Evolutionary conservation across 805 yeast species (phyloP).

Genomic region (Isabelozyma heimii): DNA sequence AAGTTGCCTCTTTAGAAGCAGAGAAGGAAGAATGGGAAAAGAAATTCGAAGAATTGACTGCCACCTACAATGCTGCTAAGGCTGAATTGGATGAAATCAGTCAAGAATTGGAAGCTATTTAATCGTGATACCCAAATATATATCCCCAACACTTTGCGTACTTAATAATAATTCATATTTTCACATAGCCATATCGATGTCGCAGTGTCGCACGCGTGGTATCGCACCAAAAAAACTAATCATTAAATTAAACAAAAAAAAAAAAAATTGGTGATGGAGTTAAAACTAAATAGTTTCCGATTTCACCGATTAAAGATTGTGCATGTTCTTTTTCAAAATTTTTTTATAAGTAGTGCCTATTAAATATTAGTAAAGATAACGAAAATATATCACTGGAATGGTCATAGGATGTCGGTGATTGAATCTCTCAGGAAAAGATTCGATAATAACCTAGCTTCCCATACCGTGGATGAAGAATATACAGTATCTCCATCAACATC

Average conservation of each 20-base stretch:
- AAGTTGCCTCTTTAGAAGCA: constrained; percentile 84
- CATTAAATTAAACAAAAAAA: too few species aligned
- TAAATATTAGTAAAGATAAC: too few species aligned
- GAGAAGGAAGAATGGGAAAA: constrained; percentile 91
- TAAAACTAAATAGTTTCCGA: neutral
- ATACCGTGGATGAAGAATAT: constrained; percentile 33
- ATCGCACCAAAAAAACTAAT: neutral
- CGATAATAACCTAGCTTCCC: constrained; percentile 23
- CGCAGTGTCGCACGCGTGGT: neutral
- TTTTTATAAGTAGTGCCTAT: too few species aligned
- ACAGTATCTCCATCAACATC: constrained; percentile 10
- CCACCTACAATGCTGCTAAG: constrained; percentile 79
- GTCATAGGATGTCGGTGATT: constrained; percentile 16
- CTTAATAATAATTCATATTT: neutral
- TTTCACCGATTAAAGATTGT: neutral
- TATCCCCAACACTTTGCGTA: neutral
- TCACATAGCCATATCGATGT: neutral
- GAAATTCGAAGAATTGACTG: constrained; percentile 84
- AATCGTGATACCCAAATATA: constrained; percentile 9
- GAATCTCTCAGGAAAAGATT: constrained; percentile 24
- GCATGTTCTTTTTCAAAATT: too few species aligned
- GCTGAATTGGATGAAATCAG: constrained; percentile 95
- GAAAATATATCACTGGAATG: neutral
- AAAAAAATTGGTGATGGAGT: neutral
- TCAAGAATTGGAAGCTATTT: constrained; percentile 85